These are phyloP conservation scores for Yamadazyma nakazawae DNA, from an alignment of 805 yeast species.

Conservation along the genomic window DNA sequence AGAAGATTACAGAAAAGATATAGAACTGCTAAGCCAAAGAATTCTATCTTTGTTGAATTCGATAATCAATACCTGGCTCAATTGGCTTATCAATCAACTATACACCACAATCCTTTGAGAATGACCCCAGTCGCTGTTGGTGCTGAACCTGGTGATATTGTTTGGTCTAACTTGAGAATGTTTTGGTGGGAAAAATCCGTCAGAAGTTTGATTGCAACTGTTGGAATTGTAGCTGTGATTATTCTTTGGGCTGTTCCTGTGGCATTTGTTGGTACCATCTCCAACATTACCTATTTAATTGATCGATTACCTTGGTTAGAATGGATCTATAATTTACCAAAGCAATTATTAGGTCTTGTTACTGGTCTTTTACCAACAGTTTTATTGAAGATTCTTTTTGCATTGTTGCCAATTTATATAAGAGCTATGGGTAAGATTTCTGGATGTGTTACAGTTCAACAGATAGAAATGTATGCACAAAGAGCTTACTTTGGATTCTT, in stretches of 20 bases:
- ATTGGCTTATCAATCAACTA: constrained; percentile 59
- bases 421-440: constrained; percentile 61
- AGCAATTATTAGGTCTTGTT: constrained; percentile 68
- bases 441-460: constrained; percentile 57
- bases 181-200: constrained; percentile 75
- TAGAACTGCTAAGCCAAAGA: constrained; percentile 56
- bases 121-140: constrained; percentile 62
- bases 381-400: constrained; percentile 77
- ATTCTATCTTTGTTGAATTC: constrained; percentile 76
- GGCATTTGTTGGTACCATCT: constrained; percentile 93
- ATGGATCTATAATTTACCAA: constrained; percentile 75
- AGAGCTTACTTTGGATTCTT: constrained; percentile 67
- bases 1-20: constrained; percentile 50
- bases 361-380: constrained; percentile 87
- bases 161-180: constrained; percentile 72
- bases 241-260: constrained; percentile 97
- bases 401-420: constrained; percentile 80
- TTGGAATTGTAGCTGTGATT: constrained; percentile 54
- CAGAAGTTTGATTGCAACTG: constrained; percentile 49
- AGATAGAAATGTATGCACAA: constrained; percentile 62
- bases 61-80: constrained; percentile 75
- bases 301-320: constrained; percentile 66
- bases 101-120: constrained; percentile 64
- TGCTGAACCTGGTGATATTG: constrained; percentile 57
- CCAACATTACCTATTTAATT: constrained; percentile 77